Evolutionary conservation across 768 basidiomycete genomes (phyloP).

Genomic region (Lactarius quietus): DNA sequence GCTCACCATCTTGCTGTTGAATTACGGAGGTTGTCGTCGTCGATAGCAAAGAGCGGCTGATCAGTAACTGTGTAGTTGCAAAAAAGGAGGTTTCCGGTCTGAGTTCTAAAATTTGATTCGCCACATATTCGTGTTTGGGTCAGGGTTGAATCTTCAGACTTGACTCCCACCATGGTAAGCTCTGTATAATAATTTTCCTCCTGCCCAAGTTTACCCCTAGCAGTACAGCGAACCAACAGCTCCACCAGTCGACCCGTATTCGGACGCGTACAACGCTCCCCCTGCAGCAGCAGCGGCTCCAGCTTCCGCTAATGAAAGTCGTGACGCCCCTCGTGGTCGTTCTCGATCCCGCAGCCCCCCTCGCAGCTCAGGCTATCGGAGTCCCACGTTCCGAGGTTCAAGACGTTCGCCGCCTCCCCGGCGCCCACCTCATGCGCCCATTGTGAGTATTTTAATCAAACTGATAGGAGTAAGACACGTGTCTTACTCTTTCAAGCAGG

Average conservation of each 20-base stretch:
- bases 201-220: conserved; percentile 20
- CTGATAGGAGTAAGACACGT: conserved; percentile 18
- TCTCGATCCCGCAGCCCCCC: conserved; percentile 63
- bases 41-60: conserved; percentile 46
- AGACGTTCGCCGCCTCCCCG: conserved; percentile 52
- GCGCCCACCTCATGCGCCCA: conserved; percentile 66
- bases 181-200: conserved; percentile 29
- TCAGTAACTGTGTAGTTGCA: conserved; percentile 57
- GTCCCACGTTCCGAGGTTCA: conserved; percentile 50
- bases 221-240: conserved; percentile 65
- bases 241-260: conserved; percentile 71
- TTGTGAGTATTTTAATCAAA: conserved; percentile 47
- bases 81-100: conserved; percentile 37
- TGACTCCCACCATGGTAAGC: conserved; percentile 62
- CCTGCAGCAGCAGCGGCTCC: conserved; percentile 45
- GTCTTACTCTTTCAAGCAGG: conserved; percentile 50
- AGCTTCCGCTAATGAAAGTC: conserved; percentile 42
- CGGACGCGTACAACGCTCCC: conserved; percentile 74
- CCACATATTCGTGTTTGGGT: conserved; percentile 28
- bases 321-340: conserved; percentile 60
- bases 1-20: conserved; percentile 73
- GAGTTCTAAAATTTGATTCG: conserved; percentile 27
- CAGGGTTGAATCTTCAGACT: conserved; percentile 31
- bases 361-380: conserved; percentile 63
- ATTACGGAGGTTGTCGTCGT: conserved; percentile 39